Evolutionary conservation across 2,329 filamentous ascomycete genomes (phyloP).

Genomic region (Akanthomyces dipterigenus): DNA sequence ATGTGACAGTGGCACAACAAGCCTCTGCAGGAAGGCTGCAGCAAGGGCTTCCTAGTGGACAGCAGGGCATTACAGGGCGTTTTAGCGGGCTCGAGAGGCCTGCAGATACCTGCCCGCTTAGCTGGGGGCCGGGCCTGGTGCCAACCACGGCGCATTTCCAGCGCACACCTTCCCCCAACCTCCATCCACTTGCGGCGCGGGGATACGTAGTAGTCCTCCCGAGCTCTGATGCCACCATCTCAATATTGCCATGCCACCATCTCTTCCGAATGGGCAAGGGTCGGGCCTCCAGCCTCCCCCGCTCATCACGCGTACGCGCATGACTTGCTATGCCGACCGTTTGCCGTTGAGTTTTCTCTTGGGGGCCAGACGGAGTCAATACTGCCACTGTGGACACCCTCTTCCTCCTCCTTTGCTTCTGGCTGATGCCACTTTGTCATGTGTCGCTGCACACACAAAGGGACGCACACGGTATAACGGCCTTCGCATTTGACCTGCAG

Average conservation of each 20-base stretch:
- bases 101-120: neutral
- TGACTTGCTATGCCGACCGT: neutral
- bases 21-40: neutral
- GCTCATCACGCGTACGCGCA: neutral
- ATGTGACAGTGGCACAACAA: slow-evolving; percentile 10
- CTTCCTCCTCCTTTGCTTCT: neutral
- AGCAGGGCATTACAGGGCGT: neutral
- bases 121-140: neutral
- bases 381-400: neutral
- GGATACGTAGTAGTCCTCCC: too few relatives aligned
- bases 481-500: neutral
- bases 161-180: neutral
- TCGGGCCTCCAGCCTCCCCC: slow-evolving; percentile 5
- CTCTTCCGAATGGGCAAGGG: neutral
- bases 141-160: neutral
- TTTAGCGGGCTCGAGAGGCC: neutral
- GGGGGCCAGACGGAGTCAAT: neutral
- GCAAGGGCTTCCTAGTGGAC: neutral
- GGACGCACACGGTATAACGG: neutral
- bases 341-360: neutral
- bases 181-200: neutral
- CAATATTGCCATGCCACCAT: neutral
- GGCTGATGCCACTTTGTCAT: neutral
- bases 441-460: neutral
- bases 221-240: neutral